Base-by-base conservation (phyloP, 2,329 filamentous ascomycete genomes). In the Nakataea oryzae region DNA sequence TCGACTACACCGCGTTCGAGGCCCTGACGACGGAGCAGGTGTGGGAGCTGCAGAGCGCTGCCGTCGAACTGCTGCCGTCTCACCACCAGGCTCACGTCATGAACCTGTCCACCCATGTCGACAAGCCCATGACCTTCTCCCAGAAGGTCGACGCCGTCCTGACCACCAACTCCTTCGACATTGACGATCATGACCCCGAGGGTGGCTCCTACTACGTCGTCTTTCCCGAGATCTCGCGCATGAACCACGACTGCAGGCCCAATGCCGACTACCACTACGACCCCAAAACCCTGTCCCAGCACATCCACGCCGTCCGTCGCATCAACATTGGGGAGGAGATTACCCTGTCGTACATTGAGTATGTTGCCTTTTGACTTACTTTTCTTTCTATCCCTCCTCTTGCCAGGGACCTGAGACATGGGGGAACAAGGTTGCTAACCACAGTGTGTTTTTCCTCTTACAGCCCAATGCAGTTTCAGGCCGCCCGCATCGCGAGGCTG, bases 211-310 rank as follows among this genome's bases (percentile, higher is more conserved):
- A 74, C 61, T 75, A 72, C 63, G 70, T 71, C 61, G 70, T 76
- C n/a, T 77, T 77, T 61, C 73, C 75, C 7, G 71, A 74, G 62
- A 74, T 76, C 63, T 75, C 76, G 27, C 70, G 75, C 30, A 68
- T 78, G 65, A 79, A 79, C 68, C 77, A 79, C 67, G 75, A 78
- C 67, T 79, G 77, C 50, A 73, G 76, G 1, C 74, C 77, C 32
- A 78, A 78, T 63, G 72, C 74, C 32, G 76, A 75, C 66, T 78
- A 78, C 69, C 73, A 71, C 65, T 77, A 76, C 63, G 74, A 78
- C 65, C 67, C 70, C 54, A 63, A 68, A 3, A 73, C 73, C 1
- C 69, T 78, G 50, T 71, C 73, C 3, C 76, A 78, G 62, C 70
- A 73, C 62, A 69, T 76, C 50, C 71, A 74, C 59, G 77, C 75